Evolutionary conservation across 345 rosid genomes (phyloP).

Genomic region (Eutrema heterophyllum): DNA sequence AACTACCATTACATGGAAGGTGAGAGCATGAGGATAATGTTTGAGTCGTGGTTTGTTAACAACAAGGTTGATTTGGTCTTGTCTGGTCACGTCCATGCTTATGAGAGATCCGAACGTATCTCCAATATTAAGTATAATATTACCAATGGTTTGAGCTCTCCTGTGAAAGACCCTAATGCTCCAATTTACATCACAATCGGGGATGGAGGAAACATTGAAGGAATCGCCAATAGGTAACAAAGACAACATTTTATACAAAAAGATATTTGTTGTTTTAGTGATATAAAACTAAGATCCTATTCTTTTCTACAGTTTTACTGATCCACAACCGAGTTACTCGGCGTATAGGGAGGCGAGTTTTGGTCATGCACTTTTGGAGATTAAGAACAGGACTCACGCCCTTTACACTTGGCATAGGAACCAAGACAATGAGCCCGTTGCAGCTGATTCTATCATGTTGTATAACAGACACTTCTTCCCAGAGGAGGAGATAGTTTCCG

Average conservation of each 20-base stretch:
- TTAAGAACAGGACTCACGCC: conserved; percentile 48
- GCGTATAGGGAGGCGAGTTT: conserved; percentile 58
- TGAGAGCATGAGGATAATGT: conserved; percentile 38
- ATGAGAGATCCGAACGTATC: conserved; percentile 25
- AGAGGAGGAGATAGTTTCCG: not conserved
- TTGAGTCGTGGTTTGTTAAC: conserved; percentile 52
- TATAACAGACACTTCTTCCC: conserved; percentile 28
- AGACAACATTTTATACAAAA: too few species aligned
- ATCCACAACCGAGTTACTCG: conserved; percentile 51
- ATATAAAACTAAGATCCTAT: not conserved
- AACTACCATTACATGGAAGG: conserved; percentile 36
- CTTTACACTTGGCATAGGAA: conserved; percentile 51
- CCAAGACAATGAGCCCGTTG: conserved; percentile 40
- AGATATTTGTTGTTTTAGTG: not conserved
- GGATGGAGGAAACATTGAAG: conserved; percentile 78
- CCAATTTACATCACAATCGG: conserved; percentile 61
- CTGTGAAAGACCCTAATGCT: conserved; percentile 43
- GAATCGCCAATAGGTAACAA: conserved; percentile 29
- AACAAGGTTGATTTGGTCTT: too few species aligned
- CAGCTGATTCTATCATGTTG: conserved; percentile 36
- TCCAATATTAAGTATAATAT: conserved; percentile 50
- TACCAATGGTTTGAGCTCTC: conserved; percentile 40
- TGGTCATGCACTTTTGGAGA: conserved; percentile 51
- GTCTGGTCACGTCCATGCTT: too few species aligned
- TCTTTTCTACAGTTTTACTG: conserved; percentile 28